phyloP scores from a whole-genome alignment of 2,329 filamentous ascomycete species.

The Diaporthe australafricana region DNA sequence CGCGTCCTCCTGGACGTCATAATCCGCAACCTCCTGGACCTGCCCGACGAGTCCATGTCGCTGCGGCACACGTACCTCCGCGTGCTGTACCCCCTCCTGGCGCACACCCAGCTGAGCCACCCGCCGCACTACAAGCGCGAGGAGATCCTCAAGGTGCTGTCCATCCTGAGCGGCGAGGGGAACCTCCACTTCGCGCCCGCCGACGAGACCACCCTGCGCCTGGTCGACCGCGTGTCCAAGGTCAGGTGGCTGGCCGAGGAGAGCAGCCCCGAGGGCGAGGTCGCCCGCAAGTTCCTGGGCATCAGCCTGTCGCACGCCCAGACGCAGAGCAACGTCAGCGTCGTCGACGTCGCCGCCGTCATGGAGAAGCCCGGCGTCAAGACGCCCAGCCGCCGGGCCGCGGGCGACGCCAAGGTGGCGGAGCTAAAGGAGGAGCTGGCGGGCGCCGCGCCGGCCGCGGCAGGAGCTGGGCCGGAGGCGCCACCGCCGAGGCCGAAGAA shows the following conservation, averaged over 20 bases:
- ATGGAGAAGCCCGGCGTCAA: slow-evolving; percentile 86
- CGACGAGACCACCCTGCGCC: slow-evolving; percentile 82
- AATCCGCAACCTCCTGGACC: slow-evolving; percentile 93
- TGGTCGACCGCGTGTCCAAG: slow-evolving; percentile 79
- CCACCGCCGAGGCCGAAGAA: slow-evolving; percentile 54
- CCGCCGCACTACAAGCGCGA: slow-evolving; percentile 92
- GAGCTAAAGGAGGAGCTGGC: slow-evolving; percentile 40
- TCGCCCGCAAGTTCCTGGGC: slow-evolving; percentile 72
- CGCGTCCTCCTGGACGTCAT: slow-evolving; percentile 95
- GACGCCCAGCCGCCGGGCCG: slow-evolving; percentile 75
- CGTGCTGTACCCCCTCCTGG: slow-evolving; percentile 89
- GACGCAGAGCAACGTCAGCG: slow-evolving; percentile 79
- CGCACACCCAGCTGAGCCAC: slow-evolving; percentile 88
- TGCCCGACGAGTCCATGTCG: slow-evolving; percentile 82
- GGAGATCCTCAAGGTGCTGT: slow-evolving; percentile 82
- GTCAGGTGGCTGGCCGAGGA: slow-evolving; percentile 73
- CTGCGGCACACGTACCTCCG: slow-evolving; percentile 94
- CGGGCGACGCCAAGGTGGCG: slow-evolving; percentile 42
- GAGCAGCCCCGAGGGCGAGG: slow-evolving; percentile 53
- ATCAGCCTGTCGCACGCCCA: slow-evolving; percentile 76
- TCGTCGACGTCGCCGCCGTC: slow-evolving; percentile 81
- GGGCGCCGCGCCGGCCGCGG: slow-evolving; percentile 35
- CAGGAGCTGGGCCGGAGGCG: background rate
- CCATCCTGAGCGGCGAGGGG: slow-evolving; percentile 74
- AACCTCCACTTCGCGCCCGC: slow-evolving; percentile 83